Conservation (phyloP, 1,139 yeast genomes). For the Yamadazyma spencermartinsiae region DNA sequence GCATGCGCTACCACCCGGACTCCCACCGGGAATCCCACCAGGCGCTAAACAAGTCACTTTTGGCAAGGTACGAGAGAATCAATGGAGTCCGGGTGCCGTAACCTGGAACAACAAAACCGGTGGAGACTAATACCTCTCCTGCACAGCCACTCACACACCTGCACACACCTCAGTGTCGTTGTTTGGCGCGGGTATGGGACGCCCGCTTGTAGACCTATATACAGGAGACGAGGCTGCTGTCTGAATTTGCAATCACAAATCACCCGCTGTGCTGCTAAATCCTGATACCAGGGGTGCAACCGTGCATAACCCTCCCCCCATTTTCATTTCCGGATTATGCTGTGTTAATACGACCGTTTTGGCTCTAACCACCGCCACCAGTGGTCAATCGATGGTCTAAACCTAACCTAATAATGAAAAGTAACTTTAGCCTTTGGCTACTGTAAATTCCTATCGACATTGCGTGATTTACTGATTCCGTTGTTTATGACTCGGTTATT, state of each 20-base stretch:
- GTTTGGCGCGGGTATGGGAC: background rate
- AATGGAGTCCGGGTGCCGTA: background rate
- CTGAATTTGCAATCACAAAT: constrained; percentile 1
- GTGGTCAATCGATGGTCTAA: too few species aligned
- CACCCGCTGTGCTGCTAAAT: constrained; percentile 2
- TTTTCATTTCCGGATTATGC: too few species aligned
- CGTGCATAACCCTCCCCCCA: background rate
- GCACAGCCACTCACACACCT: background rate
- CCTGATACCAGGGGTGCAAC: background rate
- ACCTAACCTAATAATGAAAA: too few species aligned
- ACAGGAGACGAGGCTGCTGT: background rate
- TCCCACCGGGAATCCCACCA: too few species aligned
- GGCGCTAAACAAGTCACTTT: background rate
- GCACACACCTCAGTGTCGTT: background rate
- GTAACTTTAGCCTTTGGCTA: too few species aligned
- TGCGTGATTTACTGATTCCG: too few species aligned
- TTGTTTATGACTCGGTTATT: too few species aligned
- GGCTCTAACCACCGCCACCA: too few species aligned
- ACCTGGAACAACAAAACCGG: background rate
- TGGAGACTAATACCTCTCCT: too few species aligned
- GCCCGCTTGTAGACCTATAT: background rate
- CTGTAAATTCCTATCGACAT: too few species aligned
- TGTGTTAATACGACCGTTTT: too few species aligned
- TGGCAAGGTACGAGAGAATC: background rate
- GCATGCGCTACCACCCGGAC: too few species aligned